These are phyloP conservation scores for Dendrobium chrysotoxum DNA, from an alignment of 106 monocot species.

Conservation along the genomic window DNA sequence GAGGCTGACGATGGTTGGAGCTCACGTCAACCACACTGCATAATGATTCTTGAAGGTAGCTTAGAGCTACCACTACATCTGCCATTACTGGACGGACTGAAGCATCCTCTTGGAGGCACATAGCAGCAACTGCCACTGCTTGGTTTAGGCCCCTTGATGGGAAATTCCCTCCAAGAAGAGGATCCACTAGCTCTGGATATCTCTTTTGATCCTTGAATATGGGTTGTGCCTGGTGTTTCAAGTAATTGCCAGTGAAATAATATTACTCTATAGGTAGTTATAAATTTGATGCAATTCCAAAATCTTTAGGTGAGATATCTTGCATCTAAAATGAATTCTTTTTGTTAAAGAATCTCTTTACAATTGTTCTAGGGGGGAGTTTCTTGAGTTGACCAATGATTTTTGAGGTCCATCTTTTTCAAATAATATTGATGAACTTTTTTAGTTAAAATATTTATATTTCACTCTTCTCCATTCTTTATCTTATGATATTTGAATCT, in stretches of 20 bases:
- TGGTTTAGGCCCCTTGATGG: conserved; percentile 46
- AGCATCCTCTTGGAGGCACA: conserved; percentile 75
- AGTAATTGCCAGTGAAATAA: neutral
- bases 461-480: too few relatives aligned
- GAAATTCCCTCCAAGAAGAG: conserved; percentile 29
- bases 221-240: conserved; percentile 42
- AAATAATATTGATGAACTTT: too few relatives aligned
- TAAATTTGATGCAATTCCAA: neutral
- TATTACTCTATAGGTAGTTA: neutral
- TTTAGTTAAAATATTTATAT: too few relatives aligned
- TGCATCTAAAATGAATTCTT: neutral
- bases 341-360: neutral
- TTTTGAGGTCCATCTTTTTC: too few relatives aligned
- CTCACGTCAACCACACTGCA: neutral
- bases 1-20: neutral
- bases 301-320: neutral
- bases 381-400: too few relatives aligned
- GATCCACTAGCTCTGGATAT: conserved; percentile 51
- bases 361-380: neutral
- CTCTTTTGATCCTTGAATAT: conserved; percentile 68
- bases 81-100: conserved; percentile 56
- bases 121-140: conserved; percentile 62
- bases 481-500: too few relatives aligned
- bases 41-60: conserved; percentile 24
- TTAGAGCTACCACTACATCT: conserved; percentile 50